A percentile compares a stretch with the other conserved stretches of the same genome.
These are phyloP conservation scores for Boletus subcaerulescens DNA, from an alignment of 768 basidiomycete species.

Conservation along the genomic window DNA sequence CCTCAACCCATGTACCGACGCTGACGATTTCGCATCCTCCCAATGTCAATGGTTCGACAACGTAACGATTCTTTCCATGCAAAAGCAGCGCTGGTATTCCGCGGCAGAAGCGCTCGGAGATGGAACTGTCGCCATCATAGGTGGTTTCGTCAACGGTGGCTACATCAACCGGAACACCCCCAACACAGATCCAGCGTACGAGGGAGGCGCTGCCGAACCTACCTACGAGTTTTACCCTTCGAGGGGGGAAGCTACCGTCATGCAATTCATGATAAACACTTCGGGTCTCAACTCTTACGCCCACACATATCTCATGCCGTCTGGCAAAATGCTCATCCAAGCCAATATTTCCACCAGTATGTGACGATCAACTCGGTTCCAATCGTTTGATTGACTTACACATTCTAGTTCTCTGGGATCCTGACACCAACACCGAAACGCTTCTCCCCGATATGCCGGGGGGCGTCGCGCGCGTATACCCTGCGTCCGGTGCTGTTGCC, in stretches of 20 bases:
- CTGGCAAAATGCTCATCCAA: slow-evolving; percentile 78
- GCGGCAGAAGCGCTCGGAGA: slow-evolving; percentile 71
- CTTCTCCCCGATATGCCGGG: slow-evolving; percentile 70
- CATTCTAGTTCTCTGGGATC: slow-evolving; percentile 48
- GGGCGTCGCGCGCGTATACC: slow-evolving; percentile 77
- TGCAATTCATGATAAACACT: slow-evolving; percentile 67
- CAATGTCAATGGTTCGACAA: slow-evolving; percentile 76
- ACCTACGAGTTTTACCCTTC: slow-evolving; percentile 83
- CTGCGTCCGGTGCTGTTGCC: slow-evolving; percentile 84
- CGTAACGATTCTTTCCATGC: slow-evolving; percentile 57
- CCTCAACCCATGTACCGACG: slow-evolving; percentile 66
- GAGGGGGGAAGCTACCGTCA: slow-evolving; percentile 46
- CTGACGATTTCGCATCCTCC: slow-evolving; percentile 44
- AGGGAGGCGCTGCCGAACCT: slow-evolving; percentile 74
- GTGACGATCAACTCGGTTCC: background rate
- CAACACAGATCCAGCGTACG: slow-evolving; percentile 56
- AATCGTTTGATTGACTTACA: background rate
- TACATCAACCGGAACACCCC: slow-evolving; percentile 77
- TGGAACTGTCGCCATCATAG: slow-evolving; percentile 77
- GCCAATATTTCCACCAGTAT: slow-evolving; percentile 54
- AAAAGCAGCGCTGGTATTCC: slow-evolving; percentile 75
- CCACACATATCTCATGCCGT: slow-evolving; percentile 70
- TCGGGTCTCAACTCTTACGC: slow-evolving; percentile 79
- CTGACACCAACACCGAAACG: slow-evolving; percentile 53
- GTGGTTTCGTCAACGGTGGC: slow-evolving; percentile 75